Evolutionary conservation across 129 eudicot genomes (phyloP).

Genomic region (sunflower (Helianthus annuus)): HanXRQr2.0-SUNRISE NC_035433.2:76870529-76871028

Average conservation of each 20-base stretch:
- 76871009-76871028: not conserved
- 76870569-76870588: conserved; percentile 50
- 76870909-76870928: not conserved
- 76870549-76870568: conserved; percentile 76
- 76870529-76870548: conserved; percentile 56
- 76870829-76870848: not conserved
- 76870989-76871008: conserved; percentile 2
- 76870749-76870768: not conserved
- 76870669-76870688: conserved; percentile 24
- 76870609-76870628: conserved; percentile 74
- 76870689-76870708: too few relatives aligned
- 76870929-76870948: not conserved
- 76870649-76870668: conserved; percentile 17
- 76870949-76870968: not conserved
- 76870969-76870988: not conserved
- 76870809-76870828: not conserved
- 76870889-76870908: not conserved
- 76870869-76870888: not conserved
- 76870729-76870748: conserved; percentile 20
- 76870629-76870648: conserved; percentile 74
- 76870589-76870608: conserved; percentile 81
- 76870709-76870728: not conserved
- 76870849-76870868: not conserved
- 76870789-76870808: not conserved
- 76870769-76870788: not conserved